These are phyloP conservation scores for Cladophialophora chaetospira DNA, from an alignment of 2,329 filamentous ascomycete species.

Conservation along the genomic window DNA sequence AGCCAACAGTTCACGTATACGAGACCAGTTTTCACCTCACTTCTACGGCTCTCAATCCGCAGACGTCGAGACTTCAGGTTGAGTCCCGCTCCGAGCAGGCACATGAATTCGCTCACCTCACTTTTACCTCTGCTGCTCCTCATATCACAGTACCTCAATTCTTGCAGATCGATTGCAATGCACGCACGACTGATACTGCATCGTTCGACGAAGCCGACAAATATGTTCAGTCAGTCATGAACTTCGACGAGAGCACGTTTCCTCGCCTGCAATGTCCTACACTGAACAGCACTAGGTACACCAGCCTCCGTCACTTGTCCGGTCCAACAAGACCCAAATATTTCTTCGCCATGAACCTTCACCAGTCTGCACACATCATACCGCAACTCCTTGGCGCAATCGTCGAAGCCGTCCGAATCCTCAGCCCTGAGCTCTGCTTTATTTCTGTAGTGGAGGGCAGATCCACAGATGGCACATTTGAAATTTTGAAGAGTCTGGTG, in stretches of 20 bases:
- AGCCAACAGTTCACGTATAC: neutral
- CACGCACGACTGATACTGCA: neutral
- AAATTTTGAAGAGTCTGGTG: constrained; percentile 50
- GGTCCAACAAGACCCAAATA: constrained; percentile 35
- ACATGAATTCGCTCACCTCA: neutral
- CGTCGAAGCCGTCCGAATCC: constrained; percentile 52
- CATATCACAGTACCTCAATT: neutral
- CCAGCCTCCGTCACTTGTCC: neutral
- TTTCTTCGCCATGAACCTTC: constrained; percentile 58
- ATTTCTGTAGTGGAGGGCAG: constrained; percentile 60
- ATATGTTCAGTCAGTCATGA: constrained; percentile 8
- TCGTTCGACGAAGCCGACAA: neutral
- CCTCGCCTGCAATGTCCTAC: constrained; percentile 9
- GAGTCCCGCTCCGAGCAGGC: neutral
- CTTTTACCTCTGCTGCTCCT: neutral
- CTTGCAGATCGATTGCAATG: constrained; percentile 2
- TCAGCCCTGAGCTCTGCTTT: constrained; percentile 54
- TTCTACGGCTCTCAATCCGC: neutral
- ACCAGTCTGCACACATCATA: constrained; percentile 49
- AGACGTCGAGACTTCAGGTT: neutral
- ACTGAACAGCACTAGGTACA: constrained; percentile 12
- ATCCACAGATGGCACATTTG: constrained; percentile 57
- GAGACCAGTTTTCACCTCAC: neutral
- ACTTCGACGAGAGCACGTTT: neutral
- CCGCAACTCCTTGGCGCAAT: constrained; percentile 56